These are phyloP conservation scores for Xerocomellus intermedius DNA, from an alignment of 768 basidiomycete genomes.

Conservation along the genomic window DNA sequence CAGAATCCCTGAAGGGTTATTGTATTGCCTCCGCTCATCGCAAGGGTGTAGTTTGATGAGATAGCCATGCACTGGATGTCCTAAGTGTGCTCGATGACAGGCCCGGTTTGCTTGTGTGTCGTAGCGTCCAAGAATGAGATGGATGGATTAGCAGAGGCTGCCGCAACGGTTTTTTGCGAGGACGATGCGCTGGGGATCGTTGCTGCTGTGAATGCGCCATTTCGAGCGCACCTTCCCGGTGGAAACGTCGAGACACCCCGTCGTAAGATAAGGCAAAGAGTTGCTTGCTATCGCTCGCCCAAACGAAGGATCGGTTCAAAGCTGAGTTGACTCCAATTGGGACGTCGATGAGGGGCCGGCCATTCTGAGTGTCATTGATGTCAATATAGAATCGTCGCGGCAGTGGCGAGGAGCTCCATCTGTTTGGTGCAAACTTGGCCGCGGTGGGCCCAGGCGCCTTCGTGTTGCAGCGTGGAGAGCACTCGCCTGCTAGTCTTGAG, in stretches of 20 bases:
- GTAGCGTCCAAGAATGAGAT: not conserved
- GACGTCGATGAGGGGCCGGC: not conserved
- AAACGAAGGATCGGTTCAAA: not conserved
- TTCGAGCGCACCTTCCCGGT: not conserved
- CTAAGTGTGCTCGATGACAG: no score
- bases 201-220: not conserved
- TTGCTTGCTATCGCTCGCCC: not conserved
- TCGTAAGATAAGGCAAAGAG: not conserved
- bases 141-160: no score
- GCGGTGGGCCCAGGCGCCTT: not conserved
- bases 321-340: not conserved
- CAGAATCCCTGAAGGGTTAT: not conserved
- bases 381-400: no score
- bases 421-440: not conserved
- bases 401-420: not conserved
- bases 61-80: not conserved
- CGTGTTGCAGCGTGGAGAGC: no score
- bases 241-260: not conserved
- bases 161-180: not conserved
- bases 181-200: not conserved
- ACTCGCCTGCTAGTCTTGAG: no score
- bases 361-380: not conserved
- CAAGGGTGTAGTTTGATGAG: not conserved
- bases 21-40: not conserved
- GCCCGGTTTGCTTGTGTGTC: no score